Conservation (phyloP, 495 filamentous ascomycete species). For the Tuber calosporum region DNA sequence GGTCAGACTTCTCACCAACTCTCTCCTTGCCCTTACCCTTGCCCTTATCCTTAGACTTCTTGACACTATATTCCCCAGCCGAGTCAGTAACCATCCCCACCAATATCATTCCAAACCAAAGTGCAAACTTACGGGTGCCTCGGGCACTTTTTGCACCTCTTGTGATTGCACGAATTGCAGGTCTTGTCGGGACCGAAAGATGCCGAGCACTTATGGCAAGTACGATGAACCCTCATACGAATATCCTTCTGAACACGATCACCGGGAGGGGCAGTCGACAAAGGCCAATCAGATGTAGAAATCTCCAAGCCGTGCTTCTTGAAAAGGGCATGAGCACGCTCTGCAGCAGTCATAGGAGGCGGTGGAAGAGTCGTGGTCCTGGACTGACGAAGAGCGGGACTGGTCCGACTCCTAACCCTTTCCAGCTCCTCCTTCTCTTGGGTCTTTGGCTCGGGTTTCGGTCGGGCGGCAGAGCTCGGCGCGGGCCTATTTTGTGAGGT, state of each 20-base stretch:
- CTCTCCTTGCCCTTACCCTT: conserved; percentile 43
- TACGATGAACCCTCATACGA: conserved; percentile 81
- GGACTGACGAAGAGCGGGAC: conserved; percentile 16
- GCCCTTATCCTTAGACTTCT: conserved; percentile 47
- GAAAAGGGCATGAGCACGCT: conserved; percentile 41
- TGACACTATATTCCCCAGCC: conserved; percentile 34
- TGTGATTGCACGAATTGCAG: conserved; percentile 67
- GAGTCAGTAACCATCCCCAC: conserved; percentile 12
- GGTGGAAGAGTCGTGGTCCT: conserved; percentile 26
- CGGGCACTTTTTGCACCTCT: conserved; percentile 70
- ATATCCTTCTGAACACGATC: conserved; percentile 76
- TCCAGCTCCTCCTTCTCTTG: conserved; percentile 10
- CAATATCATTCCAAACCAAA: background rate
- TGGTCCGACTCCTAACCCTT: background rate
- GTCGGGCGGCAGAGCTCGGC: conserved; percentile 4
- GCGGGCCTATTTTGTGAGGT: conserved; percentile 17
- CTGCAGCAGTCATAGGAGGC: conserved; percentile 29
- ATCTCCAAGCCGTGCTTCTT: conserved; percentile 41
- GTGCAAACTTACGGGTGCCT: conserved; percentile 52
- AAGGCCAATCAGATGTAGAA: conserved; percentile 35
- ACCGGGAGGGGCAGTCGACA: conserved; percentile 29
- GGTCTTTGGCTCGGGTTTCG: conserved; percentile 7
- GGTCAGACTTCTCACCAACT: conserved; percentile 39
- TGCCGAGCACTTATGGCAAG: conserved; percentile 69
- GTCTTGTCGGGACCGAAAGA: conserved; percentile 63